Base-by-base conservation (phyloP, 2,329 filamentous ascomycete genomes). In the Metarhizium guizhouense region DNA sequence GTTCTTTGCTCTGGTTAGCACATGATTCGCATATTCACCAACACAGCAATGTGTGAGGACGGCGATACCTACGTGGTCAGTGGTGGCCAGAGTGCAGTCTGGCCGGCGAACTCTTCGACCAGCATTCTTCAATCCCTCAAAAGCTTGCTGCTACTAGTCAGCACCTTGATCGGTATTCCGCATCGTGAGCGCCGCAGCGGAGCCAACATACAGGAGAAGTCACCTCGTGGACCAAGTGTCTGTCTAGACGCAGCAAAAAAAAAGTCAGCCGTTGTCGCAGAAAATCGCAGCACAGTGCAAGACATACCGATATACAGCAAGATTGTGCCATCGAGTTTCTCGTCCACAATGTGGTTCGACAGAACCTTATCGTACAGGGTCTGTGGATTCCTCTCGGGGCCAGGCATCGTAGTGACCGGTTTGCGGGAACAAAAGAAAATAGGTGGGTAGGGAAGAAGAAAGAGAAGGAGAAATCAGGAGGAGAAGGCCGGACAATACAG, bases 291-390 rank as follows among this genome's bases (percentile, higher is more conserved):
- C 25, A 32, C 25, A 30, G 29, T n/a, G 40, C 25, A 48, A 3
- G n/a, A 71, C 83, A 63, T 78, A 91, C 90, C 90, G 69, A 97
- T 97, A 72, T 97, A 97, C 57, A 97, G 80, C 61, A 96, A 77
- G 65, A 95, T 79, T 57, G 92, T 96, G 74, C 93, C 93, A 74
- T 97, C 93, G 55, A 90, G 83, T 80, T 92, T 90, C 82, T 95
- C 88, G 68, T 96, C 90, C 68, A 99, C 92, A 66, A 97, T 87
- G 73, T 99, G 94, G 76, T 87, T 87, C 66, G 90, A 84, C 67
- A 97, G 87, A 74, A 97, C 92, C 85, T 97, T 97, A 81, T 97
- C 93, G 76, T 97, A 97, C 68, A 96, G 81, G 65, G 92, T 96
- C 74, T 86, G 86, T 55, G 89, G 90, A 61, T 79, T 81, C 71